Evolutionary conservation across 805 yeast genomes (phyloP), one percentile per base, ranked within the genome.

Genomic region (Yamadazyma olivae): DNA sequence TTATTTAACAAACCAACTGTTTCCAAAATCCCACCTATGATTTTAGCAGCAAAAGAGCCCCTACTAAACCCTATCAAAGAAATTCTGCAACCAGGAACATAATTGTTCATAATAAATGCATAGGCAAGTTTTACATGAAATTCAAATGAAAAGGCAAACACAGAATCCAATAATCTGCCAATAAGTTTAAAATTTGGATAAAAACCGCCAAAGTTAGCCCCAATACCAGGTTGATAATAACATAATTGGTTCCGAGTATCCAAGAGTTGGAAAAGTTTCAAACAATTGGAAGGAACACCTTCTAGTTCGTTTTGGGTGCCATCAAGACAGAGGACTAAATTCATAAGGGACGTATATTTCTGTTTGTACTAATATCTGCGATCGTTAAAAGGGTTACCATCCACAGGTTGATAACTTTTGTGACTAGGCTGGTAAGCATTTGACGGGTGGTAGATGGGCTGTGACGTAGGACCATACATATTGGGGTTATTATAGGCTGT

Each of bases 211-310:
- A 48, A 42, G n/a, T 41, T 44, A 17, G 56, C 51, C 1, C 88
- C 87, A 17, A 81, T 70, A 0, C 87, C 87, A 1, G 86, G 82
- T 48, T 80, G 85, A 47, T 80, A 80, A 47, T 79, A 79, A 47
- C 83, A 79, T 25, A 74, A 43, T 45, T 79, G 83, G 4, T 38
- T 32, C 17, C 59, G 54, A 39, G 71, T 75, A 10, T 74, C 77
- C 22, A 79, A 48, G 56, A 79, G 57, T 27, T 72, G 61, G 50
- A 70, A 80, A 10, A 79, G 40, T 45, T 74, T 75, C 29, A 80
- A 52, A 1, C 75, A 73, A 45, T 77, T 79, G 1, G 83, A 68
- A 0, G 81, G 79, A 17, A 61, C 56, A 0, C 72, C 67, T 1
- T 82, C 81, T 53, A 79, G 79, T 42, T 74, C 73, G 45, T 71